Evolutionary conservation across 2,329 filamentous ascomycete species (phyloP).

Genomic region (Nannizziopsis barbatae): DNA sequence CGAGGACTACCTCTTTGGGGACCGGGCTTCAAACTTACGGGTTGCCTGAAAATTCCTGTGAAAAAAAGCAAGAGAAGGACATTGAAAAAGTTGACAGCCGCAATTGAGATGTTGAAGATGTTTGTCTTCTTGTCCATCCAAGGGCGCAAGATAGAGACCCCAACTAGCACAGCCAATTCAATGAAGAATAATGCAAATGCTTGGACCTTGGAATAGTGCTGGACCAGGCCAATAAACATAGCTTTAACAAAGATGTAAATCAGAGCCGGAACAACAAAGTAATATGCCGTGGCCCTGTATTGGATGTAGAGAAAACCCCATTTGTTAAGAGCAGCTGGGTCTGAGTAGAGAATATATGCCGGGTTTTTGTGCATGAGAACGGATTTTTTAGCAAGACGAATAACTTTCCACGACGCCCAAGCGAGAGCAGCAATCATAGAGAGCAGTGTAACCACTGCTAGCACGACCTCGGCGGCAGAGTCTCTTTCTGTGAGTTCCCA

Average conservation of each 20-base stretch:
- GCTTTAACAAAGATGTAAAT: conserved; percentile 74
- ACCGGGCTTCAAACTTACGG: conserved; percentile 39
- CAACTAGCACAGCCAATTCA: conserved; percentile 67
- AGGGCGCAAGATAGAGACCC: conserved; percentile 66
- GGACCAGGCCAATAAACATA: conserved; percentile 75
- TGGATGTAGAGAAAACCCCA: conserved; percentile 98
- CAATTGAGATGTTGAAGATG: conserved; percentile 88
- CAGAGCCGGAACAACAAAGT: conserved; percentile 76
- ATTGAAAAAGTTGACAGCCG: conserved; percentile 80
- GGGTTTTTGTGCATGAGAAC: conserved; percentile 90
- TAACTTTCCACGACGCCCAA: conserved; percentile 85
- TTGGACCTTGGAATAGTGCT: conserved; percentile 59
- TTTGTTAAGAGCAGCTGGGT: conserved; percentile 87
- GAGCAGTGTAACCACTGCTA: conserved; percentile 81
- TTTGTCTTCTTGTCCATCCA: conserved; percentile 99
- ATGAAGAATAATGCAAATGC: conserved; percentile 73
- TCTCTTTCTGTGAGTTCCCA: conserved; percentile 87
- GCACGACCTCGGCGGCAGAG: conserved; percentile 72
- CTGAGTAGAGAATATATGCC: conserved; percentile 92
- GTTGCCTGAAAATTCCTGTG: conserved; percentile 73
- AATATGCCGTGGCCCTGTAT: conserved; percentile 90
- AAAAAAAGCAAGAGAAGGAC: conserved; percentile 82
- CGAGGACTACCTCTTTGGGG: not conserved
- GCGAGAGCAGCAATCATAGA: conserved; percentile 64
- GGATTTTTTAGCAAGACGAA: conserved; percentile 76